Conservation (phyloP, 2,329 filamentous ascomycete genomes). For the Calonectria pseudoturangicola region DNA sequence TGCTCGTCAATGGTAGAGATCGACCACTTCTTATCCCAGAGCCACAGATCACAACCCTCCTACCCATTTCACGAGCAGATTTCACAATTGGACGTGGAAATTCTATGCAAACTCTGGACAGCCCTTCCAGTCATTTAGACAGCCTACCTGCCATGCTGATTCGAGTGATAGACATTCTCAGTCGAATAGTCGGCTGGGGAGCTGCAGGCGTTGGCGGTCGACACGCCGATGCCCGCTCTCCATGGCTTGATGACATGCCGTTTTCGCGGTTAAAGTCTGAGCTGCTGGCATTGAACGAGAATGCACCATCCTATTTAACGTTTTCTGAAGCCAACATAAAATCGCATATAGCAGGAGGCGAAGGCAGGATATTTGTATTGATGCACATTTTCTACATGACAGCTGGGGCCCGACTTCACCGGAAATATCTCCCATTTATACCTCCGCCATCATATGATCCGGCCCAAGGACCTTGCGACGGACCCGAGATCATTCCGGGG, state of each 20-base stretch:
- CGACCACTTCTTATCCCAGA: conserved; percentile 11
- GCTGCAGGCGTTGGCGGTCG: conserved; percentile 1
- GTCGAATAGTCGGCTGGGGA: conserved; percentile 9
- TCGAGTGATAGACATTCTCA: neutral
- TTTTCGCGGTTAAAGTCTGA: conserved; percentile 3
- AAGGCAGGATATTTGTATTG: conserved; percentile 6
- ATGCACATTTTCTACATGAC: conserved; percentile 21
- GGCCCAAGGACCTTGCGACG: neutral
- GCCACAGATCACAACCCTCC: neutral
- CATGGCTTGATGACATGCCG: conserved; percentile 18
- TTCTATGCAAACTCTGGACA: neutral
- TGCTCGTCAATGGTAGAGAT: conserved; percentile 17
- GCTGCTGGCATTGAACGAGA: neutral
- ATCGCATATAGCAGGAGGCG: neutral
- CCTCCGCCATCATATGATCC: conserved; percentile 2
- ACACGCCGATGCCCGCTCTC: conserved; percentile 6
- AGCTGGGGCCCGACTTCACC: neutral
- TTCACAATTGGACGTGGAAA: neutral
- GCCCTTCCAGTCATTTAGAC: neutral
- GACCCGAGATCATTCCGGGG: conserved; percentile 3
- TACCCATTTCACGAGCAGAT: conserved; percentile 10
- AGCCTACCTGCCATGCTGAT: conserved; percentile 1
- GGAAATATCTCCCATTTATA: conserved; percentile 11
- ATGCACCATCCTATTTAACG: neutral
- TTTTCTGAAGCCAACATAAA: conserved; percentile 2